Conservation (phyloP, 2,329 filamentous ascomycete species). For the Colletotrichum phormii region DNA sequence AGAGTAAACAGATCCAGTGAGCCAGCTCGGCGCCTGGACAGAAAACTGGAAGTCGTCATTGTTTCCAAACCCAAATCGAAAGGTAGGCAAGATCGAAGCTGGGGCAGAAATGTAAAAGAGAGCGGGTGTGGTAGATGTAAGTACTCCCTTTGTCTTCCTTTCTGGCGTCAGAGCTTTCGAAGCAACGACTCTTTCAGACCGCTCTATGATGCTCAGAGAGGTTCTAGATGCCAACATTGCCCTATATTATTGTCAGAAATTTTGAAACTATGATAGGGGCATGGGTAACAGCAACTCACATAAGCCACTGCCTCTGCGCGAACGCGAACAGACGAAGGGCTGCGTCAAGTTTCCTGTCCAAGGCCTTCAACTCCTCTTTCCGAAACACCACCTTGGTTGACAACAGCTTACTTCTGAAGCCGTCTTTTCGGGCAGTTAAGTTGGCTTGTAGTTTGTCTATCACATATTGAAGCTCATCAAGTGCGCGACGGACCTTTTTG, state of each 20-base stretch:
- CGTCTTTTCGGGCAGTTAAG: neutral
- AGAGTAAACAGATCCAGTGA: neutral
- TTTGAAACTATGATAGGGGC: too few species aligned
- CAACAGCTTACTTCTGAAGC: neutral
- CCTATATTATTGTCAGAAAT: neutral
- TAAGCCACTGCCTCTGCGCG: neutral
- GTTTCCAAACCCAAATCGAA: neutral
- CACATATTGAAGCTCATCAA: neutral
- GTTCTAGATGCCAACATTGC: neutral
- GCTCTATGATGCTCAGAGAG: neutral
- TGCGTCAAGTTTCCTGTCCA: neutral
- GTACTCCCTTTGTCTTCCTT: neutral
- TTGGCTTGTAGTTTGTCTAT: neutral
- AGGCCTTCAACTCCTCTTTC: neutral
- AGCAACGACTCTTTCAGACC: neutral
- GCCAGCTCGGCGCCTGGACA: neutral
- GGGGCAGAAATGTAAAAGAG: neutral
- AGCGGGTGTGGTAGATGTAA: neutral
- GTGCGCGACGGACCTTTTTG: neutral
- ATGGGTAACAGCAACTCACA: neutral
- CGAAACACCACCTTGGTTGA: neutral
- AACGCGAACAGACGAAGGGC: neutral
- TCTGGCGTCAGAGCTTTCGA: fast-evolving
- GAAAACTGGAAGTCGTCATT: neutral
- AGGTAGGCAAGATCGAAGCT: neutral